Evolutionary conservation across 192 early-diverging fungal genomes (phyloP).

Genomic region (Rhizophagus clarus): DNA sequence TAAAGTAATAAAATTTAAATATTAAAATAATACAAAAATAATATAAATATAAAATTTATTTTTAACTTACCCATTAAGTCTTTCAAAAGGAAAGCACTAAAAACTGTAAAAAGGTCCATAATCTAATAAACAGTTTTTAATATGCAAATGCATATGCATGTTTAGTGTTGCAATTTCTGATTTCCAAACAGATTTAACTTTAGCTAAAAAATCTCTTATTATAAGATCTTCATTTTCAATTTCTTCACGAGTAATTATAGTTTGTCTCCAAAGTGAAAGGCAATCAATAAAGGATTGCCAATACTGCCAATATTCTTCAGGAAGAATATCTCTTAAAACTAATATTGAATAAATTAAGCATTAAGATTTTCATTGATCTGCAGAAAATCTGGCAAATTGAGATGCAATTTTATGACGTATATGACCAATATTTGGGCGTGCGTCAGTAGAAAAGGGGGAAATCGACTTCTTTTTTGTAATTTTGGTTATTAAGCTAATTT

Average conservation of each 20-base stretch:
- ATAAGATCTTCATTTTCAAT: neutral
- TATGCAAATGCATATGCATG: slow-evolving; percentile 10
- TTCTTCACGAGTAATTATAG: neutral
- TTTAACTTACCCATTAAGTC: neutral
- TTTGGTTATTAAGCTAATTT: no score
- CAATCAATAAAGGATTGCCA: neutral
- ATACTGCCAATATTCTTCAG: neutral
- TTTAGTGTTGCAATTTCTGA: neutral
- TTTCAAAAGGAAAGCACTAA: slow-evolving; percentile 6
- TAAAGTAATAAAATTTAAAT: no score
- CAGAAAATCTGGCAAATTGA: neutral
- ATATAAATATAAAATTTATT: neutral
- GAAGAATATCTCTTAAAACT: neutral
- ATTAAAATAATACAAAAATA: neutral
- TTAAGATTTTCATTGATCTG: neutral
- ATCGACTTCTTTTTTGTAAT: no score
- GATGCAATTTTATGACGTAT: neutral
- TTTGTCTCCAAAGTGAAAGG: neutral
- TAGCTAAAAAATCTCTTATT: neutral
- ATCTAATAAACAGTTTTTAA: neutral
- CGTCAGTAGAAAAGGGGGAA: no score
- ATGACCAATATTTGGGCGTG: no score
- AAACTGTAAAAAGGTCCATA: neutral
- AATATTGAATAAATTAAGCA: neutral
- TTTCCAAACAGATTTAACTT: neutral